phyloP scores from a whole-genome alignment of 2,329 filamentous ascomycete genomes.

The Periconia macrospinosa region DNA sequence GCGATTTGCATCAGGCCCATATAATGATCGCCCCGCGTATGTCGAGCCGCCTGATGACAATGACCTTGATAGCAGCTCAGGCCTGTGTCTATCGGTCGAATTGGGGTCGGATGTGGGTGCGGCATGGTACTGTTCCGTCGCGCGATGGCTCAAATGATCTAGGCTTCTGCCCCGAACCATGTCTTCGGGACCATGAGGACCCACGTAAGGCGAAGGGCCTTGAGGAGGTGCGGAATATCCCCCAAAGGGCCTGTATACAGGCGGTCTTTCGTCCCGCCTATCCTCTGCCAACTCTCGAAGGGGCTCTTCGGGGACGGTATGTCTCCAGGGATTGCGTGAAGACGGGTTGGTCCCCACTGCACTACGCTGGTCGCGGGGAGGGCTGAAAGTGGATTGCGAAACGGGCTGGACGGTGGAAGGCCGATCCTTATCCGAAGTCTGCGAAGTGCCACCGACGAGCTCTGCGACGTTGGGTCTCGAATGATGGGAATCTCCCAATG shows the following conservation, averaged over 20 bases:
- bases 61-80: constrained; percentile 38
- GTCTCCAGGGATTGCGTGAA: constrained; percentile 34
- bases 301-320: constrained; percentile 26
- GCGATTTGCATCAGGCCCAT: constrained; percentile 70
- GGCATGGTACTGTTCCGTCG: constrained; percentile 42
- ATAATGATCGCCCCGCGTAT: constrained; percentile 28
- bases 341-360: constrained; percentile 19
- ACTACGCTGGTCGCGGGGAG: constrained; percentile 32
- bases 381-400: constrained; percentile 42
- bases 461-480: constrained; percentile 36
- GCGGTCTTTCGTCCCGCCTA: constrained; percentile 33
- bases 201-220: constrained; percentile 22
- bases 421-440: constrained; percentile 32
- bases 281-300: constrained; percentile 28
- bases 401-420: constrained; percentile 44
- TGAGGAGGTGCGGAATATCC: constrained; percentile 29
- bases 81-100: constrained; percentile 35
- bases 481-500: constrained; percentile 40
- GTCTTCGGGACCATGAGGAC: constrained; percentile 26
- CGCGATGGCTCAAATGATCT: constrained; percentile 35
- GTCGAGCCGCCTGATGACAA: constrained; percentile 33
- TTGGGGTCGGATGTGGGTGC: constrained; percentile 43
- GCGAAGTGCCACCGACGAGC: constrained; percentile 26
- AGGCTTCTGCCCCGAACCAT: constrained; percentile 36
- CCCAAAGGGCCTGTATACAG: constrained; percentile 34